Evolutionary conservation across 331 rosid species (phyloP).

Genomic region (Quercus tomentella): DNA sequence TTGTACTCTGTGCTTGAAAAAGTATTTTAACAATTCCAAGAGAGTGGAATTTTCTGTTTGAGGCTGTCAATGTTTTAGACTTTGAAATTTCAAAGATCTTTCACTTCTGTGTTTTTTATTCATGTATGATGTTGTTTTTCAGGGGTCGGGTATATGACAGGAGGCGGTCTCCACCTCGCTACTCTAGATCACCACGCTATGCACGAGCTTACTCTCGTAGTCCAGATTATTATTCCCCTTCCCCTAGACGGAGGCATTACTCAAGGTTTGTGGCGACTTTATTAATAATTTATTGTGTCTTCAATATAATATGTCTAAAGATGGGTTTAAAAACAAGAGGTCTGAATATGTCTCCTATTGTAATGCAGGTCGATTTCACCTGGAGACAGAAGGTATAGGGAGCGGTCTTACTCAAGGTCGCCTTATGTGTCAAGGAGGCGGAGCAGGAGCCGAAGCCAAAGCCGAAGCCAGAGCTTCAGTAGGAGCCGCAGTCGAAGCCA

Average conservation of each 20-base stretch:
- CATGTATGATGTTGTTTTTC: background rate
- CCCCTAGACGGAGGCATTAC: conserved; percentile 40
- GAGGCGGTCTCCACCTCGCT: conserved; percentile 28
- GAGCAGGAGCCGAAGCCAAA: too few relatives aligned
- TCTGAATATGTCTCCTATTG: background rate
- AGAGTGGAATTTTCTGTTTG: background rate
- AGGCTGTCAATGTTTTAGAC: background rate
- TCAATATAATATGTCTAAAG: too few relatives aligned
- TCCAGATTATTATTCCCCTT: conserved; percentile 48
- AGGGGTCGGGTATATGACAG: conserved; percentile 39
- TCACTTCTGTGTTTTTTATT: background rate
- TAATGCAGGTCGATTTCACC: conserved; percentile 71
- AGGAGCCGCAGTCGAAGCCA: conserved; percentile 49
- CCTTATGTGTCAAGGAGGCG: conserved; percentile 48
- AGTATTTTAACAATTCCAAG: background rate
- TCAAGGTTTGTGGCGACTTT: conserved; percentile 31
- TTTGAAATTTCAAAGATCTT: background rate
- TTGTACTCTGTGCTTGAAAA: too few relatives aligned
- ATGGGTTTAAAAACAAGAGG: background rate
- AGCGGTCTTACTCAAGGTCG: conserved; percentile 51
- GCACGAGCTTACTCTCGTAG: conserved; percentile 41
- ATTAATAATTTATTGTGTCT: too few relatives aligned
- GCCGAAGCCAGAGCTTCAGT: conserved; percentile 31
- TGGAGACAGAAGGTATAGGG: conserved; percentile 36
- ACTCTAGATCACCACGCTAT: conserved; percentile 47